phyloP scores from a whole-genome alignment of 2,329 filamentous ascomycete genomes.

The Aureobasidium leucospermi region DNA sequence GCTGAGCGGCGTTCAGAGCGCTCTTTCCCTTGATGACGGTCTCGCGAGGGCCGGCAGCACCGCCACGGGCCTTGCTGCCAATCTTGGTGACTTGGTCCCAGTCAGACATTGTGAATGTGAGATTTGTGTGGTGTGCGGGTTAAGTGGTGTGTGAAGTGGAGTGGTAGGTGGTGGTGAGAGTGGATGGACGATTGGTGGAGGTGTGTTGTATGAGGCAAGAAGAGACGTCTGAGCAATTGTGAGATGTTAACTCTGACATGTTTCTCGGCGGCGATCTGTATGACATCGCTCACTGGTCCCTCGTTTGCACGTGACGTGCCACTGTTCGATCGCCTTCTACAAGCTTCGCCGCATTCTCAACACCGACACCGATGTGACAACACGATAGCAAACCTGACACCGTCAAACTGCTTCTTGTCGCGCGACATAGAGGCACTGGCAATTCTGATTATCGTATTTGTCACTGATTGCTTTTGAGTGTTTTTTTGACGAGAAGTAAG shows the following conservation, averaged over 20 bases:
- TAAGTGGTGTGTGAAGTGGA: background rate
- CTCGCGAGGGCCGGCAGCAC: slow-evolving; percentile 63
- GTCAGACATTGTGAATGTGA: slow-evolving; percentile 47
- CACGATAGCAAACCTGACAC: background rate
- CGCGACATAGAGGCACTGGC: too few species aligned
- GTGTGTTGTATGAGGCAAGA: slow-evolving; percentile 1
- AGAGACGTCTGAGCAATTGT: background rate
- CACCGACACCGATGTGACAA: background rate
- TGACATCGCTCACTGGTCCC: slow-evolving; percentile 2
- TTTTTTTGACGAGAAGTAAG: too few species aligned
- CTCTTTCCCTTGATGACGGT: slow-evolving; percentile 80
- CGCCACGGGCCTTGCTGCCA: slow-evolving; percentile 70
- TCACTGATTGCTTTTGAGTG: too few species aligned
- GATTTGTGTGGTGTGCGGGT: background rate
- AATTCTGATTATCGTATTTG: too few species aligned
- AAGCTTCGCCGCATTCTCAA: background rate
- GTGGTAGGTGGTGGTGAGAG: slow-evolving; percentile 1
- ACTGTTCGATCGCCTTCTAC: background rate
- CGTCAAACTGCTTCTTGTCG: too few species aligned
- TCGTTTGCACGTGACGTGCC: background rate
- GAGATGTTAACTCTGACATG: background rate
- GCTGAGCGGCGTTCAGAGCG: slow-evolving; percentile 82
- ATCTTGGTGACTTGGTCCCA: slow-evolving; percentile 92
- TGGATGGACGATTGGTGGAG: background rate
- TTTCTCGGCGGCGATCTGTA: slow-evolving; percentile 4